Percentiles rank a stretch among this genome's conserved stretches.
Conservation (phyloP, 2,329 filamentous ascomycete genomes). For the Diplodia corticola region DNA sequence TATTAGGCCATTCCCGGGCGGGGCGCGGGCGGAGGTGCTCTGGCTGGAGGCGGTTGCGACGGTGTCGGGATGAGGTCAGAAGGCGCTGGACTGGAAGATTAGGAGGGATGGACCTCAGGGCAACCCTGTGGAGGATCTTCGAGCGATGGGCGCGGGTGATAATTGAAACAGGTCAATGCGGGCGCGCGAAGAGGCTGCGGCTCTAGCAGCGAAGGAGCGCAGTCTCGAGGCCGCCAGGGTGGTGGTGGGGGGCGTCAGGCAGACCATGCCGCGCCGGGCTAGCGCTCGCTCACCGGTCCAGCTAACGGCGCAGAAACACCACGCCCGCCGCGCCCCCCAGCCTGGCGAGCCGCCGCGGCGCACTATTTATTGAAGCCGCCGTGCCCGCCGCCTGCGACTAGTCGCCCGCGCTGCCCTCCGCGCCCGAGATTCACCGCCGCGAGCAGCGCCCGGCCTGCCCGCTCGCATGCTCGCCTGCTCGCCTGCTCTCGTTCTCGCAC, state of each 20-base stretch:
- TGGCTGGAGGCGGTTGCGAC: background rate
- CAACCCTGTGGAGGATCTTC: conserved; percentile 23
- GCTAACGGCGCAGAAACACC: background rate
- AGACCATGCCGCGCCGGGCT: background rate
- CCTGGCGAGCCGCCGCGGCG: background rate
- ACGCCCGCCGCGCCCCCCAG: background rate
- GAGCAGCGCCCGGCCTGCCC: background rate
- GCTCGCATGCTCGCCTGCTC: background rate
- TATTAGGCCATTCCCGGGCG: conserved; percentile 4
- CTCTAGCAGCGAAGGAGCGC: conserved; percentile 7
- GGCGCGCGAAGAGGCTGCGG: conserved; percentile 12
- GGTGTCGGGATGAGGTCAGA: conserved; percentile 1
- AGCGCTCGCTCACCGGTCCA: background rate
- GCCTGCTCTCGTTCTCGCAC: too few species aligned
- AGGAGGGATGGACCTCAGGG: background rate
- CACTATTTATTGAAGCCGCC: background rate
- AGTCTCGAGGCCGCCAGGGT: background rate
- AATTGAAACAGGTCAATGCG: conserved; percentile 20
- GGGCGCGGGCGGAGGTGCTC: background rate
- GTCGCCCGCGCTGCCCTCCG: background rate
- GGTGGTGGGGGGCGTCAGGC: background rate
- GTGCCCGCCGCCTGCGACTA: background rate
- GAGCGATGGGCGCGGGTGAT: conserved; percentile 20
- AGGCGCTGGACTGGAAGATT: background rate
- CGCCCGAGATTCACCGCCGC: conserved; percentile 3